Conservation (phyloP, 768 basidiomycete genomes). For the Boletus insuetus region DNA sequence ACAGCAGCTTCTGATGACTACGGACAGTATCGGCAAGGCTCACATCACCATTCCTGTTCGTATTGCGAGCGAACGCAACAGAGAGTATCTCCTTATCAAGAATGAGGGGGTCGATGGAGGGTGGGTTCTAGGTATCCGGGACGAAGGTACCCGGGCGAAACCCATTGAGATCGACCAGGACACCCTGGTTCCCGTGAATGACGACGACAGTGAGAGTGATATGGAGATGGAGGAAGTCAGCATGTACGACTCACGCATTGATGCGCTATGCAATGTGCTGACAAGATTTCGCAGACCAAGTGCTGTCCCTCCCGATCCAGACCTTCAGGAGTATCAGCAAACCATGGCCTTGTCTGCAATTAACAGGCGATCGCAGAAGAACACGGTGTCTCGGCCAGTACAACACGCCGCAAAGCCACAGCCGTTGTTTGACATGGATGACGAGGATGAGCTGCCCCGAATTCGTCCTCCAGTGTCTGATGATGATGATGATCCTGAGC, state of each 20-base stretch:
- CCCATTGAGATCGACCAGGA: slow-evolving; percentile 85
- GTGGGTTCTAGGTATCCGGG: slow-evolving; percentile 91
- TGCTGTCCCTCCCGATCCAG: slow-evolving; percentile 46
- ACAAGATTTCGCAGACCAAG: slow-evolving; percentile 28
- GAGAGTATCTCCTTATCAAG: slow-evolving; percentile 92
- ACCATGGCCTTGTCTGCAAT: slow-evolving; percentile 62
- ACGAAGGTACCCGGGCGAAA: slow-evolving; percentile 78
- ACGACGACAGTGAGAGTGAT: slow-evolving; percentile 48
- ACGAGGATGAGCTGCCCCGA: slow-evolving; percentile 40
- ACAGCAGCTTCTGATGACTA: slow-evolving; percentile 88
- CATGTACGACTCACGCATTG: slow-evolving; percentile 47
- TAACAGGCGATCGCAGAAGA: slow-evolving; percentile 44
- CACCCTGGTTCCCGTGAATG: slow-evolving; percentile 34
- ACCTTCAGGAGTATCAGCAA: slow-evolving; percentile 60
- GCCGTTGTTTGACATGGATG: slow-evolving; percentile 55
- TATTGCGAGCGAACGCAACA: slow-evolving; percentile 93
- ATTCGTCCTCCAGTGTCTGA: slow-evolving; percentile 27
- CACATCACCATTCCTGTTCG: slow-evolving; percentile 88
- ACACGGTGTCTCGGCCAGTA: slow-evolving; percentile 20
- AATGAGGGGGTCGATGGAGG: slow-evolving; percentile 86
- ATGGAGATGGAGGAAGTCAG: slow-evolving; percentile 80
- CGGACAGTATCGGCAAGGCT: slow-evolving; percentile 88
- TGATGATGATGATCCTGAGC: slow-evolving; percentile 49
- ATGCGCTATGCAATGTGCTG: slow-evolving; percentile 3
- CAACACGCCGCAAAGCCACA: slow-evolving; percentile 36